These are phyloP conservation scores for Saussurea involucrata DNA, from an alignment of 129 eudicot species.

Conservation along the genomic window DNA sequence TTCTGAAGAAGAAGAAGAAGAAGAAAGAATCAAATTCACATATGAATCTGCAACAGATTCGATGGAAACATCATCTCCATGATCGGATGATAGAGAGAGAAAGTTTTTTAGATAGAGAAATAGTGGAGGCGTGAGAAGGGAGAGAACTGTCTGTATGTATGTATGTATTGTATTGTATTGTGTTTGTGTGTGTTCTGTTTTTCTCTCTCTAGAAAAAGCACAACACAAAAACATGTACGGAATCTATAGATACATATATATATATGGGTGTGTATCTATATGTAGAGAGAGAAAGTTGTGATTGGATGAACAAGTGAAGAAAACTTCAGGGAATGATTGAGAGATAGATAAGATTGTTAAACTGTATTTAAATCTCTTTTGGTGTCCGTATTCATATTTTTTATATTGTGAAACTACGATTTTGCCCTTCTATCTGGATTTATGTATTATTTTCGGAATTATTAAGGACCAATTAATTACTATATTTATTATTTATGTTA, in stretches of 20 bases:
- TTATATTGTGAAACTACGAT: background rate
- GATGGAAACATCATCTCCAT: conserved; percentile 30
- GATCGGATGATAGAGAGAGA: conserved; percentile 35
- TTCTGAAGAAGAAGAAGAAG: conserved; percentile 1
- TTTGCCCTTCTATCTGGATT: background rate
- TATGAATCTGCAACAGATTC: conserved; percentile 28
- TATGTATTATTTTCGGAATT: background rate
- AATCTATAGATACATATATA: conserved; percentile 24
- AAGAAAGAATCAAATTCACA: conserved; percentile 18
- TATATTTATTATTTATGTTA: too few species aligned
- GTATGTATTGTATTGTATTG: background rate
- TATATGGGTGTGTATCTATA: conserved; percentile 17
- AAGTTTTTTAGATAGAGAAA: conserved; percentile 21
- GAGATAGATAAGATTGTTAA: conserved; percentile 44
- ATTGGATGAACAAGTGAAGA: conserved; percentile 32
- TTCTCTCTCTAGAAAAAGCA: conserved; percentile 3
- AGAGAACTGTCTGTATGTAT: conserved; percentile 21
- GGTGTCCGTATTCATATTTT: conserved; percentile 33
- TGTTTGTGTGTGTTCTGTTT: background rate
- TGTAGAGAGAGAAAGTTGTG: conserved; percentile 39
- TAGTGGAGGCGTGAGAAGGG: conserved; percentile 28
- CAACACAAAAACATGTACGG: conserved; percentile 26
- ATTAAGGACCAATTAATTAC: background rate
- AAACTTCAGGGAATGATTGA: conserved; percentile 34
- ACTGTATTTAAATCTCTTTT: conserved; percentile 39